phyloP scores from a whole-genome alignment of 208 protist genomes.

The Endotrypanum monterogeii region DNA sequence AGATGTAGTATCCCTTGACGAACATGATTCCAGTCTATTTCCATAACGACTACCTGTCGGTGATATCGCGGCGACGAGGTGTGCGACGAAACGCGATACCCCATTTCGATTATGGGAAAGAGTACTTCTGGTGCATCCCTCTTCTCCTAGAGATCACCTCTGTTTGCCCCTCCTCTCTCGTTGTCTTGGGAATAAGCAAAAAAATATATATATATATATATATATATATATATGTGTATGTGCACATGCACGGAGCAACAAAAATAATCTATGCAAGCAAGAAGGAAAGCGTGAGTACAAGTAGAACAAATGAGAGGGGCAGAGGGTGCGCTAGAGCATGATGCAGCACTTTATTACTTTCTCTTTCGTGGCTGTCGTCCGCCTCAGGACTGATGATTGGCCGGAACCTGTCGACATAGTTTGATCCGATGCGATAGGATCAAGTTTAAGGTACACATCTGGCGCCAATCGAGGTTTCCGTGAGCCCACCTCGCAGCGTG shows the following conservation, averaged over 20 bases:
- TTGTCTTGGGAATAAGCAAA: too few relatives aligned
- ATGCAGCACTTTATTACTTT: conserved; percentile 17
- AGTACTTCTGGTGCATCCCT: too few relatives aligned
- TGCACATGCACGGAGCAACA: background rate
- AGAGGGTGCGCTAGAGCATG: conserved; percentile 9
- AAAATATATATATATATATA: too few relatives aligned
- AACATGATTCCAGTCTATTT: background rate
- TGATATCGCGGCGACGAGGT: background rate
- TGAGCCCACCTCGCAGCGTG: background rate
- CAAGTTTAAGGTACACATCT: background rate
- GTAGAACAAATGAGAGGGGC: background rate
- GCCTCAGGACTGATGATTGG: background rate
- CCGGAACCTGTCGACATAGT: background rate
- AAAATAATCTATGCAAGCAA: background rate
- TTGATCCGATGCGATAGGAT: background rate
- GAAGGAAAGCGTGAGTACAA: background rate
- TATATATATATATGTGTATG: background rate
- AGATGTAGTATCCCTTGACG: background rate
- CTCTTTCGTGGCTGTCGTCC: background rate
- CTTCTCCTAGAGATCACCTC: too few relatives aligned
- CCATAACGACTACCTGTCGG: background rate
- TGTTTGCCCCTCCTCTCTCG: too few relatives aligned
- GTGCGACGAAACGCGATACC: background rate
- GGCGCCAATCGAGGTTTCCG: background rate
- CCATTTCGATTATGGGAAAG: background rate